Base-by-base conservation (phyloP, 1,139 yeast genomes). In the Nadsonia commutata region DNA sequence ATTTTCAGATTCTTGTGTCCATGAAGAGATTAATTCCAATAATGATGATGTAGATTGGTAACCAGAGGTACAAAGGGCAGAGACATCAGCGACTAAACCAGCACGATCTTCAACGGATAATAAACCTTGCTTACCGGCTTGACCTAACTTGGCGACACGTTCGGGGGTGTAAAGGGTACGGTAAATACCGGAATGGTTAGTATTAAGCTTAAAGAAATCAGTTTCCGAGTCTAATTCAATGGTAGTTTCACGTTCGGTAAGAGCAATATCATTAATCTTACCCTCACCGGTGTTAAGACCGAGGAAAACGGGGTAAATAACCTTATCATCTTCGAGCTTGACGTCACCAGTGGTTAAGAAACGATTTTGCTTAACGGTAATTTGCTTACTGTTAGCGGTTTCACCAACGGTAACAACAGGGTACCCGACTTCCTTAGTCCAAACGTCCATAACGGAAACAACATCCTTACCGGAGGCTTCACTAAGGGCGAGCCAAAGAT, bases 341-440 rank as follows among this genome's bases (percentile, higher is more conserved):
- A 75, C 86, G 59, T 82, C 94, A 44, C 88, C 94, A 44, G 90
- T 76, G 45, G 77, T 72, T 55, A 84, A 70, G 65, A 78, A 84
- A 56, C 95, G 74, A 57, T 81, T 71, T 65, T 84, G 94, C 9
- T 67, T 59, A 39, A 77, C 55, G 13, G 67, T 67, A 52, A 82
- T 64, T 2, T 52, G 56, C 42, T 65, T 59, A 18, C 62, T 60
- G n/a, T n/a, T n/a, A 21, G 59, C 63, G 31, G 62, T 48, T 55
- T 72, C 78, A 38, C 64, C 59, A 23, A 82, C 90, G 43, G 76
- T 67, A 41, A 85, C 66, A 17, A 84, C 71, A n/a, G 95, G 95
- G 66, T 71, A 84, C 4, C 95, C 95, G 48, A 82, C 78, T 58
- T 78, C 75, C 51, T 76, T 73, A 45, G 90, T 83, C 95, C 95